Base-by-base conservation (phyloP, 2,329 filamentous ascomycete genomes). In the Fusarium foetens region DNA sequence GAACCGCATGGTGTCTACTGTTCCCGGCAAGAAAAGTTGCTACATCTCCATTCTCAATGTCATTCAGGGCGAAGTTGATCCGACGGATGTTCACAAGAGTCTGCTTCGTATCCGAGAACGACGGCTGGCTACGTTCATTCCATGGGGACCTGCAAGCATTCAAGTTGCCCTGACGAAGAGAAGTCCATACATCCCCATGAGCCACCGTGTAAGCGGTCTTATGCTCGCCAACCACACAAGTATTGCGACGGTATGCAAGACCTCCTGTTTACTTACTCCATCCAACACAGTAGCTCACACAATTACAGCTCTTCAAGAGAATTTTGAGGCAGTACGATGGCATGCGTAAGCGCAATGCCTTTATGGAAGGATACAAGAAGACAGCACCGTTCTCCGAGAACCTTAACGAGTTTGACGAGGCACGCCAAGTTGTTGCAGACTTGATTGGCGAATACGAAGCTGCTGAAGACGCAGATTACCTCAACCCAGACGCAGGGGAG, bases 11-110 rank as follows among this genome's bases (percentile, higher is more conserved):
- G 96, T 99, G 49, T 97, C 95, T 29, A 97, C 96, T 27, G 92
- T 94, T 63, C 95, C 95, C 3, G 93, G 93, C 77, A 98, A 98
- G 85, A 97, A 94, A 85, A 98, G 94, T 84, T 99, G 96, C 85
- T 99, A 99, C 85, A 98, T 99, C 79, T 97, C 94, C 52, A 98
- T 99, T 76, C 87, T 99, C 71, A 98, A 99, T 82, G 97, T 99
- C 77, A 99, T 99, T 77, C 96, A 98, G 85, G 96, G 96, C 78
- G 96, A 99, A 82, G 96, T 97, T 42, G 97, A 99, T 80, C 95
- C 96, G 13, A 98, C 95, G 6, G 97, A 99, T 82, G 94, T 99
- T 63, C 96, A 99, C 86, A 99, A 99, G 88, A 98, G 95, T 73
- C 86, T 99, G 64, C 90, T 99, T 65, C 93, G 96, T 73, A 99